Evolutionary conservation across 495 filamentous ascomycete genomes (phyloP), one percentile per base, ranked within the genome.

Genomic region (Daldinia childiae): DNA sequence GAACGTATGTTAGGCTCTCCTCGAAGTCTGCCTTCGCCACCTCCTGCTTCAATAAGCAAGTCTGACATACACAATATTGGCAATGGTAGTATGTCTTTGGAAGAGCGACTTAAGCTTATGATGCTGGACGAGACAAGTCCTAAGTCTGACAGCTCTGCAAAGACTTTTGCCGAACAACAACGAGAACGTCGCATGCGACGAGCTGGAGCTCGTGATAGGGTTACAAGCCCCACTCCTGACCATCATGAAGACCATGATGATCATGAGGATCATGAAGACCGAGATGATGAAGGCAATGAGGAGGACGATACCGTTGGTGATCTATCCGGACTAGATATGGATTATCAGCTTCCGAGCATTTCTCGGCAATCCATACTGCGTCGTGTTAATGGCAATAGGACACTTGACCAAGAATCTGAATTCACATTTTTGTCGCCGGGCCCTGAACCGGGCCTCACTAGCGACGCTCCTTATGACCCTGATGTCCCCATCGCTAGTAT

Each of bases 361-460:
- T 98, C 95, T 36, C 87, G 95, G 21, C 95, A 98, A 75, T 97
- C 94, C 0, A 98, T 98, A 63, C 81, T 97, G 55, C 89, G 93
- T 15, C 93, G 93, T 63, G 90, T 98, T 24, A 93, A 94, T 72
- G 90, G 91, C 45, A 87, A 90, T 56, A 87, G 89, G 55, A 77
- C 78, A 62, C 82, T 83, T 41, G 79, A 80, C 2, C 79, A 78
- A 39, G 90, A 92, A 54, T 88, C 88, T n/a, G 86, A 88, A 63
- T 88, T 88, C 50, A 86, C 85, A 60, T 90, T 88, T 60, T 88
- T 86, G 0, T 87, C 90, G 7, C 78, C 86, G 0, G 80, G 79
- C 5, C 83, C 86, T 1, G 88, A 87, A 67, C 82, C 86, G 24
- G 81, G 83, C 61, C 82, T 82, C 17, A 87, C 88, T 50, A 83